Evolutionary conservation across 2,329 filamentous ascomycete species (phyloP), one percentile per base, ranked within the genome.

Genomic region (Piedraia hortae): DNA sequence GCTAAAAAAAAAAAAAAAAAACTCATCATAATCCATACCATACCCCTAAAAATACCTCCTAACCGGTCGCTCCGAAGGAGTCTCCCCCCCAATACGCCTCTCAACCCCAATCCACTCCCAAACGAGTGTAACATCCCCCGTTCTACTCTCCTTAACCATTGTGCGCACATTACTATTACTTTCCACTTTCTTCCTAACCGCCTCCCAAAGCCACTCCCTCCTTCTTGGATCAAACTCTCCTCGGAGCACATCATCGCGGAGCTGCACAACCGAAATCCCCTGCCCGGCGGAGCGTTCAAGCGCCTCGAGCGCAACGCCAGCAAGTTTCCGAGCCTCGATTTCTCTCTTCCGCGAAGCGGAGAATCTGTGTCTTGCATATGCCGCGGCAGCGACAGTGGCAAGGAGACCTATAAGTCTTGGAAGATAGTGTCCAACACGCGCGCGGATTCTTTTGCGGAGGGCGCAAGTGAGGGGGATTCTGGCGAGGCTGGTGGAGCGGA

Each of bases 401-500:
- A 62, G 49, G 40, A 72, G 31, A 56, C 61, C 44, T 56, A 64
- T 57, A 85, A 80, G 64, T 54, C 68, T 51, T 65, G 77, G 52
- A 68, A 74, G 59, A 85, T 85, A 59, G 69, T 68, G 59, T 62
- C 68, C 74, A 71, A 85, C 38, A 46, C 70, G 61, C 59, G 69
- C 62, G 51, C 69, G 56, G 62, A 80, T 47, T 48, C 67, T 73
- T 54, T 73, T 59, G 46, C 62, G 62, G 68, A 77, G 37, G 48
- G 72, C 62, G 50, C 75, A 91, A 53, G 52, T 44, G 70, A 91
- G 56, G 53, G 80, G 62, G 70, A 93, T 59, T 48, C 71, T 62
- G 60, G 80, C 72, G 68, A 89, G 72, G 56, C 75, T 88, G 56
- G 62, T 71, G 51, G 72, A 82, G 49, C 65, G 62, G 58, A 91